A percentile compares a stretch with the other conserved stretches of the same genome.
Conservation (phyloP, 2,329 filamentous ascomycete species). For the Beauveria medogensis region DNA sequence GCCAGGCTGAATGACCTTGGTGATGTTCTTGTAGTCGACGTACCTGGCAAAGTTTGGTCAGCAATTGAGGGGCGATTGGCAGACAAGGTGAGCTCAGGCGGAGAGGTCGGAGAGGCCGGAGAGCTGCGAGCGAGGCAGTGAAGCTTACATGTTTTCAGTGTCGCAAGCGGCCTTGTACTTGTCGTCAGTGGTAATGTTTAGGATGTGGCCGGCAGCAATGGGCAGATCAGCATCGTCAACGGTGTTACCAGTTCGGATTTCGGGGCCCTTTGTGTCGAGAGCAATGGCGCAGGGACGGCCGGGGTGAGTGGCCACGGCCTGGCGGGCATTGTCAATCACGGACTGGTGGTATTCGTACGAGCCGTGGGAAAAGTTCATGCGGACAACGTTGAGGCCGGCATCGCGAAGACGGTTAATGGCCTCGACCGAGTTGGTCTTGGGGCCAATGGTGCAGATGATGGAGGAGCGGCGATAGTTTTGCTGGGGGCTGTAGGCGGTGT, state of each 20-base stretch:
- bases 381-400: constrained; percentile 92
- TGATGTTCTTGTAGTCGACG: constrained; percentile 99
- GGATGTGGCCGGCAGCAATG: constrained; percentile 70
- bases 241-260: constrained; percentile 56
- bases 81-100: background rate
- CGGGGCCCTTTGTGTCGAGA: constrained; percentile 63
- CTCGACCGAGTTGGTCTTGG: constrained; percentile 97
- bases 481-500: constrained; percentile 80
- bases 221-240: constrained; percentile 86
- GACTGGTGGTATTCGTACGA: constrained; percentile 94
- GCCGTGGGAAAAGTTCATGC: constrained; percentile 94
- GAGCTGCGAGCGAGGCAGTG: background rate
- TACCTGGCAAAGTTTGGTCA: constrained; percentile 48
- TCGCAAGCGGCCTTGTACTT: constrained; percentile 78
- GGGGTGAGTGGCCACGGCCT: constrained; percentile 67
- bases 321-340: constrained; percentile 90
- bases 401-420: constrained; percentile 91
- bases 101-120: background rate
- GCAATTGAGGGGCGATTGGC: constrained; percentile 9
- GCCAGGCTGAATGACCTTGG: constrained; percentile 87
- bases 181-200: constrained; percentile 97
- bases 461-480: constrained; percentile 93
- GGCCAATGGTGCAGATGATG: constrained; percentile 98
- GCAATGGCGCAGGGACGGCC: constrained; percentile 94
- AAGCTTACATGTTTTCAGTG: constrained; percentile 81